Evolutionary conservation across 306 rosid genomes (phyloP).

Genomic region (Cucurbita ficifolia): DNA sequence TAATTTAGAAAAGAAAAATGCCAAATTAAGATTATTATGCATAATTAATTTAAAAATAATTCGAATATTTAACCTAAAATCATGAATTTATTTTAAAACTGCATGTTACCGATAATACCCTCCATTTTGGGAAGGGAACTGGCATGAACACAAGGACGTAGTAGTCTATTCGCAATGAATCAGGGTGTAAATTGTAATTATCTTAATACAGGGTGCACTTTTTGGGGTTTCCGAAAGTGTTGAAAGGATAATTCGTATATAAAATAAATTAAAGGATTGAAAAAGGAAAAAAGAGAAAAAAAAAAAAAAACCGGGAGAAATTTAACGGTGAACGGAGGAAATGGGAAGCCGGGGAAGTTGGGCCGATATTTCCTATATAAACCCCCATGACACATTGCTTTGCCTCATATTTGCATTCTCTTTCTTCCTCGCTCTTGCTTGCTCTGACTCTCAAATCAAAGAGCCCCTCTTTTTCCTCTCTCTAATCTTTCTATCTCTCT

Average conservation of each 20-base stretch:
- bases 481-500: background rate
- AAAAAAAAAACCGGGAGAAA: conserved; percentile 14
- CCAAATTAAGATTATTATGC: no score
- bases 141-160: background rate
- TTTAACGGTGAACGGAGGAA: conserved; percentile 29
- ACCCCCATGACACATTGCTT: conserved; percentile 36
- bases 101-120: background rate
- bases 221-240: background rate
- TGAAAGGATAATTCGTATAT: background rate
- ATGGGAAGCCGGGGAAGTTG: conserved; percentile 16
- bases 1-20: no score
- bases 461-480: conserved; percentile 14
- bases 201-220: background rate
- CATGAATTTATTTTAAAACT: no score
- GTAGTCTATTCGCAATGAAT: background rate
- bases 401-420: conserved; percentile 33
- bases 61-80: no score
- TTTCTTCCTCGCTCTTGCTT: conserved; percentile 10
- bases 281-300: background rate
- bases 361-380: conserved; percentile 75
- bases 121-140: background rate
- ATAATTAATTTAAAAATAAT: no score
- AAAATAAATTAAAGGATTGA: background rate
- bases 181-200: background rate
- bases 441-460: conserved; percentile 25